Percentiles rank a stretch among this genome's conserved stretches.
Conservation (phyloP, 2,329 filamentous ascomycete species). For the Aspergillus aculeatus region DNA sequence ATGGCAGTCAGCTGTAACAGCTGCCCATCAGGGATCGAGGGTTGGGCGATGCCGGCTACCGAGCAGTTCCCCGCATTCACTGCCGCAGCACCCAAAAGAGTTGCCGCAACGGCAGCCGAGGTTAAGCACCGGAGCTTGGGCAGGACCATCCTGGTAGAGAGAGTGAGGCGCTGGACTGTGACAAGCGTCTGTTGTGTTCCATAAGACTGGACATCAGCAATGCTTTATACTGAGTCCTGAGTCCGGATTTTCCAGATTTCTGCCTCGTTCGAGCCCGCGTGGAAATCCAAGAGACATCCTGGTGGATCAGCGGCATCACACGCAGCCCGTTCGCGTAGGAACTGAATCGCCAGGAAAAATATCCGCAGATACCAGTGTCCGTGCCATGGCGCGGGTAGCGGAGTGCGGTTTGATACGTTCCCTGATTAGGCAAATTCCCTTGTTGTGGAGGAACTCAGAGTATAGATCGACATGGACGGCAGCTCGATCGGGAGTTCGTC, state of each 20-base stretch:
- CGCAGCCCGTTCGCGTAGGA: neutral
- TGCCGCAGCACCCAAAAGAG: neutral
- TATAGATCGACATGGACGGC: neutral
- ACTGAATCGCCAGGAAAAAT: neutral
- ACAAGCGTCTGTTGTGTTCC: neutral
- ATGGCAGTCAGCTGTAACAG: slow-evolving; percentile 6
- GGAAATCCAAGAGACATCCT: neutral
- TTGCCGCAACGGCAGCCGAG: neutral
- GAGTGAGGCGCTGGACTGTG: neutral
- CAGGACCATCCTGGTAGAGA: neutral
- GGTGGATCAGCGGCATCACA: neutral
- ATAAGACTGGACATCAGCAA: neutral
- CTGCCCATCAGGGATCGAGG: slow-evolving; percentile 8
- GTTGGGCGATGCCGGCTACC: neutral
- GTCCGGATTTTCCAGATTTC: neutral
- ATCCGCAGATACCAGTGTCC: neutral
- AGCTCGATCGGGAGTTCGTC: neutral
- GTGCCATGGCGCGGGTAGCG: neutral
- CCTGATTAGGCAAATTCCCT: neutral
- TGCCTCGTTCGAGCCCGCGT: neutral
- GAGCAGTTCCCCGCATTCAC: slow-evolving; percentile 4
- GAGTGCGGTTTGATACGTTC: neutral
- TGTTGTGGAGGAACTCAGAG: neutral
- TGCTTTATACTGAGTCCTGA: neutral
- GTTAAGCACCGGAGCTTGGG: neutral